Evolutionary conservation across 371 early-diverging fungal species (phyloP).

Genomic region (Capillidium heterosporum): DNA sequence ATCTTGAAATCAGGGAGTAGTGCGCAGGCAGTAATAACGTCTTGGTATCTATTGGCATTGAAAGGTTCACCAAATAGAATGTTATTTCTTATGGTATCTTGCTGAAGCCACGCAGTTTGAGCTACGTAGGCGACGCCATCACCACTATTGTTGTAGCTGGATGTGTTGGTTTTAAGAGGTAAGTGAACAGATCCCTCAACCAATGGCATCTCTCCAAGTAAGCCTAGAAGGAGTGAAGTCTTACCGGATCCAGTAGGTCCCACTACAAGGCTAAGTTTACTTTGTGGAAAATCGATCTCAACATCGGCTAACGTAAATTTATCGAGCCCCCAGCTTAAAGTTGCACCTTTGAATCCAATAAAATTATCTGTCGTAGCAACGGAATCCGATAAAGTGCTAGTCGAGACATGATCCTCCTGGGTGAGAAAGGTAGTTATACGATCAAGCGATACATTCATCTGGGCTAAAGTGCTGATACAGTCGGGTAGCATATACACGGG

Average conservation of each 20-base stretch:
- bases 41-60: conserved; percentile 38
- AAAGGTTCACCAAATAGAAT: conserved; percentile 63
- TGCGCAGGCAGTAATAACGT: conserved; percentile 40
- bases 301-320: conserved; percentile 24
- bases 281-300: conserved; percentile 28
- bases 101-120: conserved; percentile 74
- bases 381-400: conserved; percentile 8
- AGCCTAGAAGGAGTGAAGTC: conserved; percentile 36
- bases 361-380: conserved; percentile 10
- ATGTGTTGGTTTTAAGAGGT: conserved; percentile 17
- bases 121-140: conserved; percentile 54
- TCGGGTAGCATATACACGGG: conserved; percentile 36
- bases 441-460: conserved; percentile 27
- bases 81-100: conserved; percentile 66
- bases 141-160: conserved; percentile 17
- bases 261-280: conserved; percentile 33
- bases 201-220: conserved; percentile 44
- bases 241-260: conserved; percentile 47
- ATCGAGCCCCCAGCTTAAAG: conserved; percentile 23
- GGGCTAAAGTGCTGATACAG: conserved; percentile 23
- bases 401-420: conserved; percentile 22
- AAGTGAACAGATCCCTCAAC: conserved; percentile 21
- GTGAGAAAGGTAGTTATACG: conserved; percentile 32
- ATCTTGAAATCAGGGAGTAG: conserved; percentile 54
- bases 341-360: conserved; percentile 25